Conservation (phyloP, 2,329 filamentous ascomycete species). For the Epichloe elymi region DNA sequence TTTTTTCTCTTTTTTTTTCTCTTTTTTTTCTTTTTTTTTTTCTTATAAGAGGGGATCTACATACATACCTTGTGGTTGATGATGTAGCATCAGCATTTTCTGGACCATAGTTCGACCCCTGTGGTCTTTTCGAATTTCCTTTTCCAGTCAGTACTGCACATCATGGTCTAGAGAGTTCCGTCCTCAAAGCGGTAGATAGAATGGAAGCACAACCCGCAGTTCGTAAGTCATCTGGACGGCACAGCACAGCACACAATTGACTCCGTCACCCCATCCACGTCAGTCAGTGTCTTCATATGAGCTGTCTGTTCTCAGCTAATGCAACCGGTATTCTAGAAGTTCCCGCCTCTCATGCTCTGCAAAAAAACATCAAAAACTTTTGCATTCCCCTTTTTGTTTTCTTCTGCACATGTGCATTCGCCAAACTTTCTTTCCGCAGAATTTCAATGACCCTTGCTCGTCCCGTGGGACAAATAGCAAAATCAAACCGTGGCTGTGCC, state of each 20-base stretch:
- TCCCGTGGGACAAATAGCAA: background rate
- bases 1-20: too few relatives aligned
- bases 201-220: background rate
- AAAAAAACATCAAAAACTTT: background rate
- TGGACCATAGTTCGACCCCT: too few relatives aligned
- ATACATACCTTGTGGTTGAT: too few relatives aligned
- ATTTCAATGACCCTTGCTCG: background rate
- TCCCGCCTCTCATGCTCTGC: background rate
- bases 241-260: background rate
- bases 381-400: background rate
- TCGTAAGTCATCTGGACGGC: too few relatives aligned
- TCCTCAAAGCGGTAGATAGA: too few relatives aligned
- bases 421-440: background rate
- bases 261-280: background rate
- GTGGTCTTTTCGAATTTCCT: too few relatives aligned
- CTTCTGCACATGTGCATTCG: background rate
- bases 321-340: background rate
- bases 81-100: too few relatives aligned
- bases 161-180: too few relatives aligned
- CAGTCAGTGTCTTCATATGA: background rate
- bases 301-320: conserved; percentile 1
- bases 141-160: too few relatives aligned
- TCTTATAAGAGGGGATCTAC: too few relatives aligned
- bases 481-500: background rate
- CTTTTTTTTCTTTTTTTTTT: background rate